These are phyloP conservation scores for Haematococcus sp. DNA, from an alignment of 139 green algal genomes.

Conservation along the genomic window DNA sequence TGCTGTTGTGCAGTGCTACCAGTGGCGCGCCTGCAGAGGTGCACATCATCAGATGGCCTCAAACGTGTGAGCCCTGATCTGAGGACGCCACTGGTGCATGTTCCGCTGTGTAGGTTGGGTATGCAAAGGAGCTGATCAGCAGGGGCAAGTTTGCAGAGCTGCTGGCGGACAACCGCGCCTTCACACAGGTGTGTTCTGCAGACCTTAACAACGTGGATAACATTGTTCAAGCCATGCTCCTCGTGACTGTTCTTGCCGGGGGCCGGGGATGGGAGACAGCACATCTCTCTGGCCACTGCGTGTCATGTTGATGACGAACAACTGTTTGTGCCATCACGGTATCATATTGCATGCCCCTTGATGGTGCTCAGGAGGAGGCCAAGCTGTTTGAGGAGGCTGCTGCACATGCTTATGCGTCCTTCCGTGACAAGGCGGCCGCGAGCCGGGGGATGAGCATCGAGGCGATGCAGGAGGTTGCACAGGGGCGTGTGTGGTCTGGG, in stretches of 20 bases:
- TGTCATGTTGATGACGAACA: too few relatives aligned
- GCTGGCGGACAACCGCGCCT: slow-evolving; percentile 72
- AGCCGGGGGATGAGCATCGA: slow-evolving; percentile 44
- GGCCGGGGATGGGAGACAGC: background rate
- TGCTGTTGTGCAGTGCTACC: too few relatives aligned
- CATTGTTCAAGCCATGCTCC: background rate
- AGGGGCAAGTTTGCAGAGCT: slow-evolving; percentile 80
- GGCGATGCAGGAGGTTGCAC: slow-evolving; percentile 62
- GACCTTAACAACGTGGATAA: background rate
- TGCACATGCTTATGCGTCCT: slow-evolving; percentile 77
- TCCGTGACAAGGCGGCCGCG: slow-evolving; percentile 60
- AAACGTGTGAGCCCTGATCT: too few relatives aligned
- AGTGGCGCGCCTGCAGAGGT: too few relatives aligned
- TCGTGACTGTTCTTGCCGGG: background rate
- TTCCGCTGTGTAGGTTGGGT: slow-evolving; percentile 15
- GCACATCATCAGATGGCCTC: too few relatives aligned
- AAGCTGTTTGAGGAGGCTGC: slow-evolving; percentile 74
- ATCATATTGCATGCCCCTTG: too few relatives aligned
- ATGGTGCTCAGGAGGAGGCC: slow-evolving; percentile 65
- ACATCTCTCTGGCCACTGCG: background rate
- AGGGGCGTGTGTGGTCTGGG: slow-evolving; percentile 91
- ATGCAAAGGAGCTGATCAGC: slow-evolving; percentile 77
- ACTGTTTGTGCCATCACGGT: too few relatives aligned
- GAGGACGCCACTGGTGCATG: too few relatives aligned
- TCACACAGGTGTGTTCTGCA: slow-evolving; percentile 58